Percentiles rank a stretch among this genome's conserved stretches.
phyloP scores from a whole-genome alignment of 305 asterid genomes.

The Plantago coronopus region DNA sequence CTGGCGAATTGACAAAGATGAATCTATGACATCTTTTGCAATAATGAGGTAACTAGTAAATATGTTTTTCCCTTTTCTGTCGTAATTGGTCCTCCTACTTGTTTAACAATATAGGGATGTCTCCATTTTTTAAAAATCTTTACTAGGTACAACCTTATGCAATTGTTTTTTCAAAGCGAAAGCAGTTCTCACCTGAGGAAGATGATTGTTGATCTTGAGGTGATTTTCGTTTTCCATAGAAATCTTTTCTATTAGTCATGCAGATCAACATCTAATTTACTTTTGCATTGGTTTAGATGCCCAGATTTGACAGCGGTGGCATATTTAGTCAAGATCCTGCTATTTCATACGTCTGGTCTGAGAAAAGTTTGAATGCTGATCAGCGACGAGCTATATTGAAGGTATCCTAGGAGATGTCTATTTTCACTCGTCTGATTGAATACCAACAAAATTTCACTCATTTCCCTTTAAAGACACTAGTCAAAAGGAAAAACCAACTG shows the following conservation, averaged over 20 bases:
- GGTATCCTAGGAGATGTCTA: constrained; percentile 37
- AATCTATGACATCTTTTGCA: constrained; percentile 68
- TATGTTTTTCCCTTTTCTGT: background rate
- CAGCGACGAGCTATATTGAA: constrained; percentile 91
- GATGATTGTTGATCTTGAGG: constrained; percentile 93
- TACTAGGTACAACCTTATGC: constrained; percentile 82
- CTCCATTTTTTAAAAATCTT: constrained; percentile 17
- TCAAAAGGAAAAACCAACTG: constrained; percentile 15
- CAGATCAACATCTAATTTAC: constrained; percentile 20
- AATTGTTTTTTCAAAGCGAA: constrained; percentile 74
- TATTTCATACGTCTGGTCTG: constrained; percentile 72
- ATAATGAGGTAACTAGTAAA: constrained; percentile 70
- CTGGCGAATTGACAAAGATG: constrained; percentile 96
- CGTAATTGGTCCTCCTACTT: constrained; percentile 19
- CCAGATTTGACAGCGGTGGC: constrained; percentile 88
- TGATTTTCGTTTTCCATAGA: constrained; percentile 27
- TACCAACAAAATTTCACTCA: constrained; percentile 1
- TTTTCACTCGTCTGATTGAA: constrained; percentile 11
- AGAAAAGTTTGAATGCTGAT: constrained; percentile 83
- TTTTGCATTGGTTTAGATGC: constrained; percentile 50
- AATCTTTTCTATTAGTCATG: constrained; percentile 14
- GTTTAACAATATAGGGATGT: constrained; percentile 8
- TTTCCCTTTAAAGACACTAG: constrained; percentile 7
- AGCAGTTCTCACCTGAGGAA: constrained; percentile 68
- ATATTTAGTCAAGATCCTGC: constrained; percentile 94